A percentile compares a stretch with the other conserved stretches of the same genome.
phyloP scores from a whole-genome alignment of 2,329 filamentous ascomycete genomes.

The Epichloe gansuensis region DNA sequence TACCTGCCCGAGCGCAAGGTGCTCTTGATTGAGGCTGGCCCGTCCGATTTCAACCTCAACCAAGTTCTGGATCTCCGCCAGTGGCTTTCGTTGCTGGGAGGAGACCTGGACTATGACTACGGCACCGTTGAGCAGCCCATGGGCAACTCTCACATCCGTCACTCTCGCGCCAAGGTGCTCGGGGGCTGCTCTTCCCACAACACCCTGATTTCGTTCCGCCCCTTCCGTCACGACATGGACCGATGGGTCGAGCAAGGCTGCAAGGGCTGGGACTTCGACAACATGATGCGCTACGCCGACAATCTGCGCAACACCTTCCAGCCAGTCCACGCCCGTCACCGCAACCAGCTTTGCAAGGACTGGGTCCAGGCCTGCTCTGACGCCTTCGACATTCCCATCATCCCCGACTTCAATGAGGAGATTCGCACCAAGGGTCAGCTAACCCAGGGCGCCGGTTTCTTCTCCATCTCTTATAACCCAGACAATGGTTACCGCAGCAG shows the following conservation, averaged over 20 bases:
- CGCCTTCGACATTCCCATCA: constrained; percentile 67
- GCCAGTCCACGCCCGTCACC: constrained; percentile 71
- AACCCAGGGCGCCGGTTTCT: constrained; percentile 72
- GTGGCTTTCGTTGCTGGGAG: constrained; percentile 74
- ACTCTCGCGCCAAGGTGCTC: constrained; percentile 83
- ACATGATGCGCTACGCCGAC: constrained; percentile 68
- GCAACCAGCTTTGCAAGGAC: constrained; percentile 83
- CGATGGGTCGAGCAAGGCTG: constrained; percentile 74
- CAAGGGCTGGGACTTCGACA: constrained; percentile 76
- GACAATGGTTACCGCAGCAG: constrained; percentile 75
- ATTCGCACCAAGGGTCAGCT: constrained; percentile 63
- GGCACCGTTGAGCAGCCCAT: constrained; percentile 79
- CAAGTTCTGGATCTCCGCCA: constrained; percentile 76
- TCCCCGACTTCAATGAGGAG: constrained; percentile 76
- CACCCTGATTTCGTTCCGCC: constrained; percentile 83
- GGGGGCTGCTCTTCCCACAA: constrained; percentile 92
- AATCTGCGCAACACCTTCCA: constrained; percentile 83
- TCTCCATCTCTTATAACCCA: constrained; percentile 83
- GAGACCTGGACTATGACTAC: constrained; percentile 86
- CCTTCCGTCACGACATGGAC: constrained; percentile 78
- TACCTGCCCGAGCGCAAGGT: constrained; percentile 74
- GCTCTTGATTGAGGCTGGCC: constrained; percentile 76
- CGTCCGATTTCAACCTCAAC: constrained; percentile 80
- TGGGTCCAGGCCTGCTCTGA: constrained; percentile 73
- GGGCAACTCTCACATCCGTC: constrained; percentile 83